Evolutionary conservation across 257 asterid species (phyloP), one percentile per base, ranked within the genome.

Genomic region (Knoxia roxburghii): DNA sequence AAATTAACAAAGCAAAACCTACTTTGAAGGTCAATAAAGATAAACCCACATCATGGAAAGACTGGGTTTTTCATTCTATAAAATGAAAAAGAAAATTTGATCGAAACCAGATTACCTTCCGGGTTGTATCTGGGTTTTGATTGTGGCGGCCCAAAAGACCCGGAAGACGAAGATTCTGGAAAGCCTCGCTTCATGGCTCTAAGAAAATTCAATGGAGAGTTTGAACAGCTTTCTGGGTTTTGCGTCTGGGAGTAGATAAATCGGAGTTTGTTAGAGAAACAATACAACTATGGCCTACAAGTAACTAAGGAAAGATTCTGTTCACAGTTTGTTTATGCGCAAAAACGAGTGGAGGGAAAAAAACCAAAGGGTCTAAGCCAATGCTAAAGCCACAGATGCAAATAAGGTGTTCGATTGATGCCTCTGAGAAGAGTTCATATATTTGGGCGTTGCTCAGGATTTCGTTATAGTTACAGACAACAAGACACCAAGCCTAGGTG

Each of bases 131-230:
- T 90, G 71, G 82, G 71, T 86, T 82, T 89, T 79, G 96, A 87
- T 61, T 85, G 92, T 72, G 95, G 93, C 50, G 96, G 96, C 32
- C 77, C 96, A 53, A 35, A 64, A 70, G 91, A 79, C 78, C 80
- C 84, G 4, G 95, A 87, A 30, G 98, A 74, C 39, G 99, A 82
- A 68, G 96, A 84, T 53, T 84, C 96, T 64, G 75, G 78, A 79
- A 85, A 90, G 43, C 93, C 76, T 75, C 99, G 81, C 82, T 94
- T 94, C 99, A 93, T 93, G 63, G 46, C 55, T 43, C 54, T 65
- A 52, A 29, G 46, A 52, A 48, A 6, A 48, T 21, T 21, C 20
- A 13, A 24, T 4, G 29, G 58, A 53, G 39, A 32, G 15, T 5
- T 30, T 24, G 8, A 33, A 64, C 11, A 32, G 58, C 58, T 57